Evolutionary conservation across 2,329 filamentous ascomycete genomes (phyloP).

Genomic region (Sclerotinia spermophila): DNA sequence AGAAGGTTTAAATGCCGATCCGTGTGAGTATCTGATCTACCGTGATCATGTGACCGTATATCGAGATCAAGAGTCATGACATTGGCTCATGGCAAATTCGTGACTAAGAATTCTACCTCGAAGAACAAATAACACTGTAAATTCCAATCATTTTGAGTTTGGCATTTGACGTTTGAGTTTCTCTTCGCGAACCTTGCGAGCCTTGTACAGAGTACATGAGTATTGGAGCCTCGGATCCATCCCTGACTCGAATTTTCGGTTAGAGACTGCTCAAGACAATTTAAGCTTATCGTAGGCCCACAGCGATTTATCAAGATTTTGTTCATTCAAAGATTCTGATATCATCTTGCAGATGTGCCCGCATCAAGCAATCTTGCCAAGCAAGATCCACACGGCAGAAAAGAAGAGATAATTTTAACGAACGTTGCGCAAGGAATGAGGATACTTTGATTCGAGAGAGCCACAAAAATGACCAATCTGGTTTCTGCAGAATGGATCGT

Average conservation of each 20-base stretch:
- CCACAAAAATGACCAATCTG: background rate
- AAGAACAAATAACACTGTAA: background rate
- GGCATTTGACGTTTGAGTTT: background rate
- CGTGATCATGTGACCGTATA: constrained; percentile 10
- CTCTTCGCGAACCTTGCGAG: background rate
- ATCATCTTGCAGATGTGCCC: constrained; percentile 17
- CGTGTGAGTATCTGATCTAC: background rate
- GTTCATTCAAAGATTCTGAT: constrained; percentile 11
- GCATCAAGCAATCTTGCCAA: constrained; percentile 10
- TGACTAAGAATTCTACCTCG: background rate
- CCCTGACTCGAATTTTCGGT: background rate
- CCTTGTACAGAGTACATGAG: background rate
- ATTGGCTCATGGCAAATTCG: background rate
- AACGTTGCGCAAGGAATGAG: background rate
- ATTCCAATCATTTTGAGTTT: background rate
- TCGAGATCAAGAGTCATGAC: background rate
- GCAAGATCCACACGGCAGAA: background rate
- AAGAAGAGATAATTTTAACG: background rate
- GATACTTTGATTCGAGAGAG: background rate
- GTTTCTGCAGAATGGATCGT: background rate
- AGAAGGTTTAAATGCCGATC: constrained; percentile 1
- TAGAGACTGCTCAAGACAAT: background rate
- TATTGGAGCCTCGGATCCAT: background rate
- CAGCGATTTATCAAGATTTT: constrained; percentile 3
- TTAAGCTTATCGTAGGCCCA: constrained; percentile 19